Conservation (phyloP, 2,329 filamentous ascomycete genomes). For the Venturia carpophila region DNA sequence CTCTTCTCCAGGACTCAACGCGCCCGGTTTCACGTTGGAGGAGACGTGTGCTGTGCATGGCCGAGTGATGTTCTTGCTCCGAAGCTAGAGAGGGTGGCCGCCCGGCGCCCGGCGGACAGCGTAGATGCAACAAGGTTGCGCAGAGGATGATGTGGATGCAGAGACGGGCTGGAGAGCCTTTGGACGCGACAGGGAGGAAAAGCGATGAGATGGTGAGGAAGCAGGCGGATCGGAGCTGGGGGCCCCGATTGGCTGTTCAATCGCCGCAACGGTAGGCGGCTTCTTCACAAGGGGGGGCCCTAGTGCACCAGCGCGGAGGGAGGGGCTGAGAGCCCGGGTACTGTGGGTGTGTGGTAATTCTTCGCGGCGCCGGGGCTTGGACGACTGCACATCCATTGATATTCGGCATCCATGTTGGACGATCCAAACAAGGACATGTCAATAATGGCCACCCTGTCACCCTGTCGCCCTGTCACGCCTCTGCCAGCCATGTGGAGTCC, state of each 20-base stretch:
- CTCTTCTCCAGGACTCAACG: background rate
- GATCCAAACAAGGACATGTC: background rate
- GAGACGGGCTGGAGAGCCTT: background rate
- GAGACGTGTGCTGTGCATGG: conserved; percentile 1
- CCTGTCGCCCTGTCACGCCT: background rate
- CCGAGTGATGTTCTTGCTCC: background rate
- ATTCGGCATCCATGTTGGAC: too few species aligned
- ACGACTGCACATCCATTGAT: too few species aligned
- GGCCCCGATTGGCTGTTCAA: background rate
- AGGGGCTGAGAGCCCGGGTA: too few species aligned
- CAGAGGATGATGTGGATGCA: background rate
- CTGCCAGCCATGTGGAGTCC: background rate
- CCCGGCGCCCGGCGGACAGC: background rate
- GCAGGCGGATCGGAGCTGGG: background rate
- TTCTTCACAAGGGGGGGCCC: background rate
- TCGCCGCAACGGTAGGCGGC: background rate
- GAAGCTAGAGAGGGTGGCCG: background rate
- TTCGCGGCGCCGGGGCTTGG: too few species aligned
- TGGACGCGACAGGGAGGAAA: background rate
- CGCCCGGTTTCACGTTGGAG: background rate
- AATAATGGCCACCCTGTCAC: background rate
- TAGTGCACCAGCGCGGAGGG: too few species aligned
- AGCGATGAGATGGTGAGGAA: conserved; percentile 4
- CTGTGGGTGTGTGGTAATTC: too few species aligned
- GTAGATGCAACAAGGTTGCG: background rate